phyloP scores from a whole-genome alignment of 2,329 filamentous ascomycete genomes.

The Bipolaris bicolor region DNA sequence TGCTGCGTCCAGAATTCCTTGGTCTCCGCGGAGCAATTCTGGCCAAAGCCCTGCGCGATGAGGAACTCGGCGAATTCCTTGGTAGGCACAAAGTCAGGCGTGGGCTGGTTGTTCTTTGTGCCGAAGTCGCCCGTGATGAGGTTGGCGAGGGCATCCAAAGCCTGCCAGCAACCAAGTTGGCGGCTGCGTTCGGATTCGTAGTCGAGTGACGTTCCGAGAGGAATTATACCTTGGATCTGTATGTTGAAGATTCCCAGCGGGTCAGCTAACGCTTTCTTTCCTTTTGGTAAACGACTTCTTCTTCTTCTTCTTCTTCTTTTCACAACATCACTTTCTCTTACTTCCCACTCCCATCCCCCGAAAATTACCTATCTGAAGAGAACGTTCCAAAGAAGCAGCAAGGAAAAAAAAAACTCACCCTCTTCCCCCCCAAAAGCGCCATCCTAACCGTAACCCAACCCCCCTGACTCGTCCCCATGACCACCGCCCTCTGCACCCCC shows the following conservation, averaged over 20 bases:
- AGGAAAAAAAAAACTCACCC: constrained; percentile 27
- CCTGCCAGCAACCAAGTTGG: constrained; percentile 58
- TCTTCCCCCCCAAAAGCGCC: constrained; percentile 59
- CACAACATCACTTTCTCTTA: not conserved
- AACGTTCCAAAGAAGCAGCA: not conserved
- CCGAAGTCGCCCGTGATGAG: constrained; percentile 50
- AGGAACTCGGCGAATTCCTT: constrained; percentile 55
- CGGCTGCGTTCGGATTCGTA: constrained; percentile 54
- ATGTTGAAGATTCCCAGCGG: not conserved
- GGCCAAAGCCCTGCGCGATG: constrained; percentile 56
- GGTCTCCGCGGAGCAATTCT: constrained; percentile 45
- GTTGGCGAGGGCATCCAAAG: constrained; percentile 39
- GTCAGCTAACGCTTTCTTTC: not conserved
- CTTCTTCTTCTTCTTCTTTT: no score
- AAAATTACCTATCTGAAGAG: no score
- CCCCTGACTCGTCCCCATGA: constrained; percentile 60
- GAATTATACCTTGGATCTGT: constrained; percentile 59
- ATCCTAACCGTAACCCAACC: constrained; percentile 60
- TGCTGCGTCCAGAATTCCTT: constrained; percentile 54
- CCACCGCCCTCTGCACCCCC: constrained; percentile 54
- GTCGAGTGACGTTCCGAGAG: constrained; percentile 60
- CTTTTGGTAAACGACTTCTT: not conserved
- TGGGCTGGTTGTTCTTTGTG: constrained; percentile 40
- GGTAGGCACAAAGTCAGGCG: constrained; percentile 52
- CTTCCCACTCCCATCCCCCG: no score